Conservation (phyloP, 2,329 filamentous ascomycete species). For the Venturia oleaginea region DNA sequence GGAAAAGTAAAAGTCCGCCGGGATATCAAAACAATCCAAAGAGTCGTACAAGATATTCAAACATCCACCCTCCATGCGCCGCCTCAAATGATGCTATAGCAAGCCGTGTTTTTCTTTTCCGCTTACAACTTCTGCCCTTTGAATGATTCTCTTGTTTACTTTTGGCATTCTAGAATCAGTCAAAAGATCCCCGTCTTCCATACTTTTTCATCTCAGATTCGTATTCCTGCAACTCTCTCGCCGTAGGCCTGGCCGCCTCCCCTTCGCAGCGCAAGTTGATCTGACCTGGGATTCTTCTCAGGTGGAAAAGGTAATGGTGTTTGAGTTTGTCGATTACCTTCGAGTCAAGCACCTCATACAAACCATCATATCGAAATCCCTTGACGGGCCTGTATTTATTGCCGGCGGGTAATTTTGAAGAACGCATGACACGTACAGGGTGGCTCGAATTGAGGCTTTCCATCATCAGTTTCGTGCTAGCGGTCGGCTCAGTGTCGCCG, state of each 20-base stretch:
- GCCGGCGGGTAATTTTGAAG: slow-evolving; percentile 24
- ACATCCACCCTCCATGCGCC: not conserved
- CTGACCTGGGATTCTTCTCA: slow-evolving; percentile 37
- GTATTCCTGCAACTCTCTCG: slow-evolving; percentile 25
- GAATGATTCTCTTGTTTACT: too few relatives aligned
- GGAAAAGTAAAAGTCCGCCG: not conserved
- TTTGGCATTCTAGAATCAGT: not conserved
- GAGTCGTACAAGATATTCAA: not conserved
- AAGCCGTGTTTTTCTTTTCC: too few relatives aligned
- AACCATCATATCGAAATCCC: slow-evolving; percentile 50
- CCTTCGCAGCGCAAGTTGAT: slow-evolving; percentile 38
- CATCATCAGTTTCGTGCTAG: slow-evolving; percentile 36
- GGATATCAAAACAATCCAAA: not conserved
- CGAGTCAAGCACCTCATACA: slow-evolving; percentile 40
- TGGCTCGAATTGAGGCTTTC: slow-evolving; percentile 28
- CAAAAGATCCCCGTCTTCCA: not conserved
- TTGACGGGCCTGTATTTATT: slow-evolving; percentile 36
- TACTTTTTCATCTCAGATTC: slow-evolving; percentile 11
- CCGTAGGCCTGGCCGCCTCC: slow-evolving; percentile 34
- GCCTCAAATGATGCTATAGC: not conserved
- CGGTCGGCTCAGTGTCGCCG: slow-evolving; percentile 23
- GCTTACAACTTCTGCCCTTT: too few relatives aligned
- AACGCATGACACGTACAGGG: slow-evolving; percentile 44
- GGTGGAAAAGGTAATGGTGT: slow-evolving; percentile 39
- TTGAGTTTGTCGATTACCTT: slow-evolving; percentile 31